These are phyloP conservation scores for Suillus subaureus DNA, from an alignment of 768 basidiomycete genomes.

Conservation along the genomic window DNA sequence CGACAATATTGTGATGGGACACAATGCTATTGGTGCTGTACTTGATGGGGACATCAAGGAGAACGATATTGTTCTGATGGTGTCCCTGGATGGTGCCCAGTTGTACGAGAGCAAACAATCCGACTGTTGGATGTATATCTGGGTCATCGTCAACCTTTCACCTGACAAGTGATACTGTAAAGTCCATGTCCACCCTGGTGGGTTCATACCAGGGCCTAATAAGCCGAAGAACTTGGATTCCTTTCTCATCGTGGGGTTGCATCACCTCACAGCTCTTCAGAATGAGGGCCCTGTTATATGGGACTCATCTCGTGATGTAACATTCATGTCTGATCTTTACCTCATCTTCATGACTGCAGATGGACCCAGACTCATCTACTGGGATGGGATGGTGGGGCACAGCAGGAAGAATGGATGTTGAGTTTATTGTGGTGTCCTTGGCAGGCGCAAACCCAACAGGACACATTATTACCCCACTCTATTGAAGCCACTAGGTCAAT, in stretches of 20 bases:
- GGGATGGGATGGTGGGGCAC: too few species aligned
- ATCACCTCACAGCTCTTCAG: slow-evolving; percentile 36
- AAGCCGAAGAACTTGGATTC: slow-evolving; percentile 36
- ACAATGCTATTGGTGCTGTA: too few species aligned
- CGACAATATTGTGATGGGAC: too few species aligned
- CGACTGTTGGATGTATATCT: slow-evolving; percentile 44
- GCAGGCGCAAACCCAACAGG: too few species aligned
- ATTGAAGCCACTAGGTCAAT: too few species aligned
- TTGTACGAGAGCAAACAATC: slow-evolving; percentile 44
- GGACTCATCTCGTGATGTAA: slow-evolving; percentile 26
- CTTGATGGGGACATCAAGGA: slow-evolving; percentile 17
- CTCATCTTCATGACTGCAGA: too few species aligned
- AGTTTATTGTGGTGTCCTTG: too few species aligned
- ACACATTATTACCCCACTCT: too few species aligned
- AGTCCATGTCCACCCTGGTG: slow-evolving; percentile 31
- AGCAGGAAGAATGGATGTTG: too few species aligned
- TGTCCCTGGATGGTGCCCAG: slow-evolving; percentile 45
- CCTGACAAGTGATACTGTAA: slow-evolving; percentile 34
- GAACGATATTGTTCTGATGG: slow-evolving; percentile 37
- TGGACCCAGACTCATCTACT: too few species aligned
- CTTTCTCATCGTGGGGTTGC: slow-evolving; percentile 34
- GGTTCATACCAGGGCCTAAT: slow-evolving; percentile 36
- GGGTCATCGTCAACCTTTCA: slow-evolving; percentile 28
- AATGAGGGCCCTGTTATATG: slow-evolving; percentile 34
- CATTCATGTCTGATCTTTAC: too few species aligned